phyloP scores from a whole-genome alignment of 1,284 basidiomycete species.

The Apiotrichum mycotoxinovorans region DNA sequence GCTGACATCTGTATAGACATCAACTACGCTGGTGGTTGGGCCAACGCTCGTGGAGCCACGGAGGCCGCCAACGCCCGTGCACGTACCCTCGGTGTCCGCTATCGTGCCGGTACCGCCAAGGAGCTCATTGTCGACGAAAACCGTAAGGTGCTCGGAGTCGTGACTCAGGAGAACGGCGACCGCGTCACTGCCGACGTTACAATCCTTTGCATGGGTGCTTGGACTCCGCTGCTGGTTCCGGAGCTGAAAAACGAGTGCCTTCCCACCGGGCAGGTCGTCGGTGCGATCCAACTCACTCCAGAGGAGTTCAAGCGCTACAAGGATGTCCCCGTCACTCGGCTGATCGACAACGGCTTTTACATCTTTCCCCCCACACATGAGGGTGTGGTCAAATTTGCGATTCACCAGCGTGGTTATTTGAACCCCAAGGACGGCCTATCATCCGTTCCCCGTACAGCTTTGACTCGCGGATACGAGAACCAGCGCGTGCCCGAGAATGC shows the following conservation, averaged over 20 bases:
- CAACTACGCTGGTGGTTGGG: slow-evolving; percentile 77
- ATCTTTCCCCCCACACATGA: slow-evolving; percentile 57
- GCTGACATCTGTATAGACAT: slow-evolving; percentile 52
- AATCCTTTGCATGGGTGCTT: slow-evolving; percentile 40
- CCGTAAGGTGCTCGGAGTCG: slow-evolving; percentile 57
- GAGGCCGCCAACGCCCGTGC: slow-evolving; percentile 30
- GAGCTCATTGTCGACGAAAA: slow-evolving; percentile 13
- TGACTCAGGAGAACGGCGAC: slow-evolving; percentile 57
- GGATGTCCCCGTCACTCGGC: slow-evolving; percentile 64
- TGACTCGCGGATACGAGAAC: slow-evolving; percentile 4
- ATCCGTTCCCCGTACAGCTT: slow-evolving; percentile 10
- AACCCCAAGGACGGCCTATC: slow-evolving; percentile 21
- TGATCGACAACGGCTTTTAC: slow-evolving; percentile 68
- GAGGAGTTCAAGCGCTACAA: slow-evolving; percentile 62
- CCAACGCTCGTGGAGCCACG: slow-evolving; percentile 64
- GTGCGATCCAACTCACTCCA: slow-evolving; percentile 62
- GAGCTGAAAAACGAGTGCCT: slow-evolving; percentile 17
- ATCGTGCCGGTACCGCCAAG: slow-evolving; percentile 9
- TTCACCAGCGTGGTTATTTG: slow-evolving; percentile 38
- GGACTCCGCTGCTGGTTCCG: slow-evolving; percentile 28
- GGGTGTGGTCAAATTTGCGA: slow-evolving; percentile 43
- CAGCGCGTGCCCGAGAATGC: slow-evolving; percentile 8
- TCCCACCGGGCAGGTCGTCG: slow-evolving; percentile 60
- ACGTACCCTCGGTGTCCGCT: slow-evolving; percentile 15
- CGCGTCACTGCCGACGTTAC: slow-evolving; percentile 34